Evolutionary conservation across 2,329 filamentous ascomycete genomes (phyloP), one percentile per base, ranked within the genome.

Genomic region (Lachnellula cervina): DNA sequence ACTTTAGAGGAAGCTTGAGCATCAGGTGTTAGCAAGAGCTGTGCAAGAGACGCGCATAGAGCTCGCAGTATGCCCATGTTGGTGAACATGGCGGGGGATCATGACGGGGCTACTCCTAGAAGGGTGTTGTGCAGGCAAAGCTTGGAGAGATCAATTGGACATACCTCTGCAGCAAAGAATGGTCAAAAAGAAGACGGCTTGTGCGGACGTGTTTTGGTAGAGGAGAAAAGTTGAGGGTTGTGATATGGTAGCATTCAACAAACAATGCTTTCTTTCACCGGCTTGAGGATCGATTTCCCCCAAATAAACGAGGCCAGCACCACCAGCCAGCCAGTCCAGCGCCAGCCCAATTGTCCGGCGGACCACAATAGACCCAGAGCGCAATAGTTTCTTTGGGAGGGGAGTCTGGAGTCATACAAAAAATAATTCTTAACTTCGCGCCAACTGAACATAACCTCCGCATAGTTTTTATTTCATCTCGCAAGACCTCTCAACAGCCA

Each of bases 91-190:
- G 64, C 58, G 63, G 63, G 61, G 64, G 59, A 42, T 51, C 51
- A 62, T 64, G 64, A 64, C 59, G 59, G 57, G 62, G 60, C 59
- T 64, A 54, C 52, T 55, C 46, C 17, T 54, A 42, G 59, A 59
- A 45, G 51, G 51, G 44, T 44, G 47, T 40, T 44, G 34, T 56
- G 48, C 56, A 43, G 45, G 37, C 40, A 38, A 13, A 45, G 43
- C 19, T 34, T 40, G 17, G 40, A 44, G 52, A 44, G 14, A 37
- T 51, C 62, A 60, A 66, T 64, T 63, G 63, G 28, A 66, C 64
- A 38, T 65, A 66, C 64, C 63, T 61, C 52, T 25, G 56, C 37
- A 54, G 51, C 38, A 59, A 62, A 38, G 44, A 48, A 52, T 42
- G 28, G 49, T 57, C 40, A 21, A 51, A n/a, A 19, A n/a, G 25